A percentile compares a stretch with the other conserved stretches of the same genome.
phyloP scores from a whole-genome alignment of 192 early-diverging fungal genomes.

The Coemansia sp. region DNA sequence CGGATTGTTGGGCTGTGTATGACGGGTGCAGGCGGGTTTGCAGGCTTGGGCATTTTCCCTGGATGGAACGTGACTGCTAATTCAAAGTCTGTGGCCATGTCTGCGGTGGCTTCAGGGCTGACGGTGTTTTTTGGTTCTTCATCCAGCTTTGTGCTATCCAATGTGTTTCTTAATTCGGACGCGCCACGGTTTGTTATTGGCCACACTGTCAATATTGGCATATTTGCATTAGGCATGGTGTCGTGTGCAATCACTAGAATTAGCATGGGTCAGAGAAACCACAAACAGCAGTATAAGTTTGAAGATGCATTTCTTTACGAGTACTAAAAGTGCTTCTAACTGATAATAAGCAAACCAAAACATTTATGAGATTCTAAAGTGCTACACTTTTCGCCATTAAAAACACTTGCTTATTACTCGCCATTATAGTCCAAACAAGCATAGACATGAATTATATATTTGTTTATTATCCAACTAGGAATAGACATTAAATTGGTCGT shows the following conservation, averaged over 20 bases:
- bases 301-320: too few relatives aligned
- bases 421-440: too few relatives aligned
- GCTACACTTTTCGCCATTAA: too few relatives aligned
- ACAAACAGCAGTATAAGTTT: too few relatives aligned
- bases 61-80: conserved; percentile 43
- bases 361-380: too few relatives aligned
- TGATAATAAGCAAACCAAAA: too few relatives aligned
- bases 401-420: too few relatives aligned
- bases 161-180: conserved; percentile 48
- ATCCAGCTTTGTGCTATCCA: conserved; percentile 29
- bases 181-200: conserved; percentile 44
- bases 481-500: too few relatives aligned
- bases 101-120: conserved; percentile 35
- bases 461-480: too few relatives aligned
- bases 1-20: conserved; percentile 41
- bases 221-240: conserved; percentile 20
- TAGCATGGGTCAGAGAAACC: conserved; percentile 45
- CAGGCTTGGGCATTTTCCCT: conserved; percentile 30
- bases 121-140: conserved; percentile 44
- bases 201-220: conserved; percentile 29
- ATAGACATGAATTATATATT: too few relatives aligned
- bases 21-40: conserved; percentile 31
- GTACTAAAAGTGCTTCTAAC: too few relatives aligned
- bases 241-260: conserved; percentile 23
- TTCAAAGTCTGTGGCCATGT: conserved; percentile 31